Percentiles rank a stretch among this genome's conserved stretches.
Conservation (phyloP, 805 yeast genomes). For the Wickerhamiella kazuoi region DNA sequence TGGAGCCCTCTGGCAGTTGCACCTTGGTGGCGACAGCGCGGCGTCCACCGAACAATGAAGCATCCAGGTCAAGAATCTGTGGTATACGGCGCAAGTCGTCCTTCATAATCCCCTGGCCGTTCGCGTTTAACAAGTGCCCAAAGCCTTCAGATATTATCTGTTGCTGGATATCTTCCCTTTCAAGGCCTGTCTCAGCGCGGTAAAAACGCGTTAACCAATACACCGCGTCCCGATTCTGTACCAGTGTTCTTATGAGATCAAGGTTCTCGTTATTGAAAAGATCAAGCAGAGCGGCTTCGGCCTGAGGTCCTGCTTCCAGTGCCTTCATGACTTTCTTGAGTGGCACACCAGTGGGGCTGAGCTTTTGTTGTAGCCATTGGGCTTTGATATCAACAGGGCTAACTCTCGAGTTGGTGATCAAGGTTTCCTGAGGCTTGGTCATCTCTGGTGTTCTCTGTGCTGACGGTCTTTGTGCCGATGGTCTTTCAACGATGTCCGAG, state of each 20-base stretch:
- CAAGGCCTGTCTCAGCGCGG: slow-evolving; percentile 22
- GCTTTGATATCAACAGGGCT: slow-evolving; percentile 29
- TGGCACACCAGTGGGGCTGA: slow-evolving; percentile 6
- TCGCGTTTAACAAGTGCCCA: slow-evolving; percentile 2
- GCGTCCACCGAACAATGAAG: background rate
- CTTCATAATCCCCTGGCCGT: background rate
- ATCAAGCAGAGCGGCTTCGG: slow-evolving; percentile 38
- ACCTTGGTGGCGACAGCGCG: slow-evolving; percentile 45
- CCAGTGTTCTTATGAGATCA: slow-evolving; percentile 31
- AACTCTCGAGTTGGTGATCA: slow-evolving; percentile 1
- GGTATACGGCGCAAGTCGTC: slow-evolving; percentile 23
- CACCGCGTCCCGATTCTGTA: slow-evolving; percentile 33
- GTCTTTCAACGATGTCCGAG: slow-evolving; percentile 9
- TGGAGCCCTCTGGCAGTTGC: slow-evolving; percentile 67
- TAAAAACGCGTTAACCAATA: slow-evolving; percentile 38
- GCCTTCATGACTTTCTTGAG: slow-evolving; percentile 21
- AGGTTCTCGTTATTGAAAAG: slow-evolving; percentile 35
- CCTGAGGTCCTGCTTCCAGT: slow-evolving; percentile 27
- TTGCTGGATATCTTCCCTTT: slow-evolving; percentile 22
- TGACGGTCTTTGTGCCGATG: slow-evolving; percentile 4
- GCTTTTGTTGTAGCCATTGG: slow-evolving; percentile 34
- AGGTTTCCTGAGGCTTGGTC: slow-evolving; percentile 1
- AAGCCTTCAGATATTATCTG: slow-evolving; percentile 9
- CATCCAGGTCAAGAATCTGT: slow-evolving; percentile 15
- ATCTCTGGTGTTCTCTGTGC: slow-evolving; percentile 5